phyloP scores from a whole-genome alignment of 345 rosid species.

The Gossypium rotundifolium region DNA sequence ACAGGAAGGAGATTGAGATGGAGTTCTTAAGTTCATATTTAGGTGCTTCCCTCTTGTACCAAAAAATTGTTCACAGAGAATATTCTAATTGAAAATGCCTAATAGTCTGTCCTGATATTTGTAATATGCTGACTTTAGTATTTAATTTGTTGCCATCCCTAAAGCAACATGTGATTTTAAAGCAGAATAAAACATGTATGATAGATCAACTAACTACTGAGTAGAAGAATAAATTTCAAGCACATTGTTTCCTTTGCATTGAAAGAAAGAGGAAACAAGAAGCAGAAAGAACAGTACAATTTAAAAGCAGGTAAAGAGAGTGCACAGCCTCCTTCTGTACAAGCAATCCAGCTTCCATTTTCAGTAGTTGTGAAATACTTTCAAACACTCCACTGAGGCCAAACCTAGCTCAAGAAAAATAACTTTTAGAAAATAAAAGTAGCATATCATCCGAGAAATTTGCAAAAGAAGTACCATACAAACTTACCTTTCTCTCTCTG shows the following conservation, averaged over 20 bases:
- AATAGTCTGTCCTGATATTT: background rate
- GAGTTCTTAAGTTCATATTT: background rate
- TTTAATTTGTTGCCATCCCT: background rate
- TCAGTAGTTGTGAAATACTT: conserved; percentile 48
- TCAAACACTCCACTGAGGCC: conserved; percentile 38
- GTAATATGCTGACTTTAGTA: background rate
- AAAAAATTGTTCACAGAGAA: background rate
- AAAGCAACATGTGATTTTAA: background rate
- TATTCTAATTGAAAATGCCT: background rate
- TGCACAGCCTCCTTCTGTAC: conserved; percentile 66
- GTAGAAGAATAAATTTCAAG: background rate
- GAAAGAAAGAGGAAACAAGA: background rate
- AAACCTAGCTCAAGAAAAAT: conserved; percentile 38
- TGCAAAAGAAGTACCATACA: background rate
- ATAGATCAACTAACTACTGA: background rate
- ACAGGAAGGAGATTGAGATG: background rate
- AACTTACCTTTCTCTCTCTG: conserved; percentile 66
- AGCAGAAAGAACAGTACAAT: conserved; percentile 40
- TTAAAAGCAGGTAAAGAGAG: conserved; percentile 56
- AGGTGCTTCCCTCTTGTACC: background rate
- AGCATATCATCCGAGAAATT: conserved; percentile 6
- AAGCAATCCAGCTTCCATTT: conserved; percentile 44
- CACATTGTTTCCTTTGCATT: background rate
- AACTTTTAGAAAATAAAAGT: conserved; percentile 9
- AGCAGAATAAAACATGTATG: background rate